A percentile compares a stretch with the other conserved stretches of the same genome.
These are phyloP conservation scores for Zygotorulaspora danielsina DNA, from an alignment of 805 yeast genomes.

Conservation along the genomic window DNA sequence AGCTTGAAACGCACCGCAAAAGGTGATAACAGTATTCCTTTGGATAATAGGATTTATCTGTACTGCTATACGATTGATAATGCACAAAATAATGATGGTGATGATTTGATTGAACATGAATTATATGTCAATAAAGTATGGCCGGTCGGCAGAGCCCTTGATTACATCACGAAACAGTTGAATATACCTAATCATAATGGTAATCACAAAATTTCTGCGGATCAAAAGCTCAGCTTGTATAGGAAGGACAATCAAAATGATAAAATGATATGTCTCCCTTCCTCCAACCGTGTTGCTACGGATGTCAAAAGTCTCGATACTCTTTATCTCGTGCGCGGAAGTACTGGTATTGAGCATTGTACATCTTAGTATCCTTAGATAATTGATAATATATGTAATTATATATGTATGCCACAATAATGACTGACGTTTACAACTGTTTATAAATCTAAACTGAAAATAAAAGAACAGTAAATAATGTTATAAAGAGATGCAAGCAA, in stretches of 20 bases:
- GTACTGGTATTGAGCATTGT: constrained; percentile 5
- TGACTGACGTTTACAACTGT: constrained; percentile 1
- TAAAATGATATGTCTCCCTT: constrained; percentile 6
- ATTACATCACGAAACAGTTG: constrained; percentile 27
- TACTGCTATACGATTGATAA: constrained; percentile 22
- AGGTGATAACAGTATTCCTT: constrained; percentile 30
- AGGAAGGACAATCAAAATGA: constrained; percentile 14
- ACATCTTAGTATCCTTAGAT: too few relatives aligned
- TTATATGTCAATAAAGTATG: constrained; percentile 31
- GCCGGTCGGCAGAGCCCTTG: constrained; percentile 35
- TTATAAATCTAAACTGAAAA: constrained; percentile 2
- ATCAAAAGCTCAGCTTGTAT: constrained; percentile 29
- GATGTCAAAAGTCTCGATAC: constrained; percentile 24
- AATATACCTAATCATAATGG: constrained; percentile 25
- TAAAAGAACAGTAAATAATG: constrained; percentile 1
- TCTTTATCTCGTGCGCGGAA: constrained; percentile 30
- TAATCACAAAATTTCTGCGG: constrained; percentile 11
- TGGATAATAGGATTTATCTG: constrained; percentile 27
- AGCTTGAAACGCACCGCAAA: constrained; percentile 22
- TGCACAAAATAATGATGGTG: constrained; percentile 12
- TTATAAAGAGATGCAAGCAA: background rate
- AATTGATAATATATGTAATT: constrained; percentile 2
- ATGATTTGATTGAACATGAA: constrained; percentile 11
- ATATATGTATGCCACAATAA: background rate
- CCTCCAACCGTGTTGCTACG: constrained; percentile 22